Base-by-base conservation (phyloP, 2,329 filamentous ascomycete genomes). In the Basipetospora chlamydospora region DNA sequence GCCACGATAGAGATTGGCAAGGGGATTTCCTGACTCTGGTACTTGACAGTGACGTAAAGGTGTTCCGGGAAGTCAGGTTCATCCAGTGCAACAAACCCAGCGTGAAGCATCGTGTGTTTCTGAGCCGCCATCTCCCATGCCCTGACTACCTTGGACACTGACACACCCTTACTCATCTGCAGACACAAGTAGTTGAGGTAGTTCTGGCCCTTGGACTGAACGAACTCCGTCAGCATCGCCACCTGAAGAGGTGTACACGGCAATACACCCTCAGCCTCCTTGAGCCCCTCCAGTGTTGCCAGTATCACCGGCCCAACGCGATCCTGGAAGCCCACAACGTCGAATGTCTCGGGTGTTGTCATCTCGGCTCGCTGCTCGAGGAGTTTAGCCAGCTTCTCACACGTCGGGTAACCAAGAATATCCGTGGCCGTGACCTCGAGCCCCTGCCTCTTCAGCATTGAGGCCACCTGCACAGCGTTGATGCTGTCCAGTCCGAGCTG, bases 401-500 rank as follows among this genome's bases (percentile, higher is more conserved):
- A 64, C 33, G 54, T 71, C 1, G 67, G 63, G 39, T 64, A 64
- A 47, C 81, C 76, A 37, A 95, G 68, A 11, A 95, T 74, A 51
- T 93, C 82, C 2, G 74, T 70, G 0, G 81, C 76, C 2, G 74
- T 73, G 0, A 86, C 55, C 1, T 53, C 48, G 26, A 75, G 59
- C 0, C 75, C 76, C 13, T 66, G 48, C 26, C 64, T 68, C 13
- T 79, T 73, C 12, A 95, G 60, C 18, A 66, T 59, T 2, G 73
- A 67, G 1, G 85, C 82, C 8, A 94, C 64, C 48, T 94, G 86
- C 5, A 78, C 68, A 1, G 85, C 82, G 41, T 80, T 87, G 48
- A 96, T 90, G 51, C 87, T 95, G 55, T 95, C 87, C 3, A 95
- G 61, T 0, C 88, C 88, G n/a, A 94, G 70, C 40, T 80, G 76